Percentiles rank a stretch among this genome's conserved stretches.
Conservation (phyloP, 495 filamentous ascomycete species). For the Hypoxylon intermedium region DNA sequence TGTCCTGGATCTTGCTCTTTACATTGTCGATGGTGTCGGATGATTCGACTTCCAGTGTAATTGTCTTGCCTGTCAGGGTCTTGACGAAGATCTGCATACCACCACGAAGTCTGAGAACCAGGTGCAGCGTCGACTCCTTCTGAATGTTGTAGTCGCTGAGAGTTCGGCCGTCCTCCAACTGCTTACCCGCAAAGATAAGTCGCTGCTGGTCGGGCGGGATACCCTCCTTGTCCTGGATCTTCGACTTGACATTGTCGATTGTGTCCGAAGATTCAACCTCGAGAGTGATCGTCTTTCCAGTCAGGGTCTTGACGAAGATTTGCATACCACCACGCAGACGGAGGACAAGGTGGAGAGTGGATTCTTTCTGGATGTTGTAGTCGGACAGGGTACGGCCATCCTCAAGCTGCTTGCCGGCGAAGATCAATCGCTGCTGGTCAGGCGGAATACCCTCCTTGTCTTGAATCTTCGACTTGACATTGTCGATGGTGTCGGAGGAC, state of each 20-base stretch:
- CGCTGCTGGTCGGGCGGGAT: constrained; percentile 99
- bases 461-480: constrained; percentile 82
- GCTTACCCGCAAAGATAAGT: constrained; percentile 95
- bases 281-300: constrained; percentile 92
- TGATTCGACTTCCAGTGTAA: constrained; percentile 86
- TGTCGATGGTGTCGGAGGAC: constrained; percentile 95
- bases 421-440: constrained; percentile 93
- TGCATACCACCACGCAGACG: constrained; percentile 99
- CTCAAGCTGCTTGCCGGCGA: constrained; percentile 95
- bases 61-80: constrained; percentile 91
- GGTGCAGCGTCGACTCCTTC: constrained; percentile 96
- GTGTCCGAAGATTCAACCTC: constrained; percentile 92
- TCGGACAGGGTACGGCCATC: constrained; percentile 83
- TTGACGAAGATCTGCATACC: constrained; percentile 98
- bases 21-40: constrained; percentile 94
- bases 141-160: constrained; percentile 98
- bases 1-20: constrained; percentile 91
- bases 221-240: constrained; percentile 99
- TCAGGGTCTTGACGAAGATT: constrained; percentile 82
- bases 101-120: constrained; percentile 96
- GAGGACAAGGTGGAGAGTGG: constrained; percentile 92
- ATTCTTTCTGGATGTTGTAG: constrained; percentile 99
- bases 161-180: constrained; percentile 81
- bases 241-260: constrained; percentile 92
- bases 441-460: constrained; percentile 97